Evolutionary conservation across 208 protist species (phyloP).

Genomic region (Leishmania tarentolae): DNA sequence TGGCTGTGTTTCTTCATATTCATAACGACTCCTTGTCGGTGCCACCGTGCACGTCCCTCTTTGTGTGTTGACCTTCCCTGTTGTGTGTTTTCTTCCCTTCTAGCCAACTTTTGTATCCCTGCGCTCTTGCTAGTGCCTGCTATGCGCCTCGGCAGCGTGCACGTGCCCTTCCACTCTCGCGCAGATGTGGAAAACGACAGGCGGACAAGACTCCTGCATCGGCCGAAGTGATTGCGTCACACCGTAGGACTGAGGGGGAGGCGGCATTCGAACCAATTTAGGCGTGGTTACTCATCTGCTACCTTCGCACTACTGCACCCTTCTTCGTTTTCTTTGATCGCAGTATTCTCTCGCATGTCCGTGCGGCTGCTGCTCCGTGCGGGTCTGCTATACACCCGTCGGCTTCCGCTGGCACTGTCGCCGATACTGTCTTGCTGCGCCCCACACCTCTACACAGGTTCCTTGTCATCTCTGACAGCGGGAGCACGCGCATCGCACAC

Average conservation of each 20-base stretch:
- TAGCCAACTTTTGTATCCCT: not conserved
- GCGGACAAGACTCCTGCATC: not conserved
- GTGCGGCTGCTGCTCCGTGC: not conserved
- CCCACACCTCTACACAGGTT: not conserved
- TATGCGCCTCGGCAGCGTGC: not conserved
- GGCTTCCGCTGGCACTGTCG: not conserved
- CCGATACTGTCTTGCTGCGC: not conserved
- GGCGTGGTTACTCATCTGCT: not conserved
- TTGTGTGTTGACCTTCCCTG: not conserved
- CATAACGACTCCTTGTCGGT: not conserved
- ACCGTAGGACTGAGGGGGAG: not conserved
- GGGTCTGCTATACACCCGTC: not conserved
- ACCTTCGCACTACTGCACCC: not conserved
- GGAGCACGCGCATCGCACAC: slow-evolving; percentile 42
- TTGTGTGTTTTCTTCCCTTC: not conserved
- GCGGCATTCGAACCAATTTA: not conserved
- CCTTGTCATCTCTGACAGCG: not conserved
- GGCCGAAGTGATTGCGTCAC: not conserved
- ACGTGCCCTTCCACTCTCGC: not conserved
- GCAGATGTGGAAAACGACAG: not conserved
- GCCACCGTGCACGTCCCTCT: not conserved
- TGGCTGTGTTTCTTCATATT: not conserved
- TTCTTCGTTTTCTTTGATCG: not conserved
- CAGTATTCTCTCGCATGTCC: not conserved
- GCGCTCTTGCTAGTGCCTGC: not conserved